Conservation (phyloP, 2,329 filamentous ascomycete genomes). For the Fusarium verrucosum region DNA sequence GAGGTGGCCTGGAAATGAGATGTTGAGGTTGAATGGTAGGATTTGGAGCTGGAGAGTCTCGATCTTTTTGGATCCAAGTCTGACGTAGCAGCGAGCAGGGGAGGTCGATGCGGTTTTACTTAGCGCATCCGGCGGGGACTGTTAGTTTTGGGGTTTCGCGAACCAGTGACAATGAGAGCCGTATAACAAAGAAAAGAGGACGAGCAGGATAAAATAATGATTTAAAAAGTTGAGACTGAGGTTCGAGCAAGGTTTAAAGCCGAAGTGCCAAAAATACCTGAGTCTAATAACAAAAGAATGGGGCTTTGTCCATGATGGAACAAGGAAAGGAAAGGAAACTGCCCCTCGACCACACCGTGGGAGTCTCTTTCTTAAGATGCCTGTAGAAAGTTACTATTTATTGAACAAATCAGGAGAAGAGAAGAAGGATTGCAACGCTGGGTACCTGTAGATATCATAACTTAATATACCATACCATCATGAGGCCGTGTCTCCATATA, state of each 20-base stretch:
- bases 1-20: neutral
- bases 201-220: neutral
- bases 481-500: constrained; percentile 24
- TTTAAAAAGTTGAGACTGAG: neutral
- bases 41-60: neutral
- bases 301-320: constrained; percentile 8
- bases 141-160: neutral
- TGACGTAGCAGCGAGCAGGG: constrained; percentile 39
- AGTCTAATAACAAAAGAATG: constrained; percentile 1
- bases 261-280: neutral
- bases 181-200: constrained; percentile 1
- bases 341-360: neutral
- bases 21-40: neutral
- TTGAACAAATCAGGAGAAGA: neutral
- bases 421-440: neutral
- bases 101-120: constrained; percentile 18
- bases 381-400: neutral
- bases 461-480: constrained; percentile 16
- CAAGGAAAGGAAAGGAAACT: constrained; percentile 4
- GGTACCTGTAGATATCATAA: too few species aligned
- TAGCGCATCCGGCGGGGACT: constrained; percentile 33
- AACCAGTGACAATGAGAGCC: constrained; percentile 4
- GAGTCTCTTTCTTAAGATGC: constrained; percentile 10
- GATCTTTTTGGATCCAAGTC: constrained; percentile 29
- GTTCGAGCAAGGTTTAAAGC: neutral